phyloP scores from a whole-genome alignment of 148 eudicot species.

The Cornus florida region DNA sequence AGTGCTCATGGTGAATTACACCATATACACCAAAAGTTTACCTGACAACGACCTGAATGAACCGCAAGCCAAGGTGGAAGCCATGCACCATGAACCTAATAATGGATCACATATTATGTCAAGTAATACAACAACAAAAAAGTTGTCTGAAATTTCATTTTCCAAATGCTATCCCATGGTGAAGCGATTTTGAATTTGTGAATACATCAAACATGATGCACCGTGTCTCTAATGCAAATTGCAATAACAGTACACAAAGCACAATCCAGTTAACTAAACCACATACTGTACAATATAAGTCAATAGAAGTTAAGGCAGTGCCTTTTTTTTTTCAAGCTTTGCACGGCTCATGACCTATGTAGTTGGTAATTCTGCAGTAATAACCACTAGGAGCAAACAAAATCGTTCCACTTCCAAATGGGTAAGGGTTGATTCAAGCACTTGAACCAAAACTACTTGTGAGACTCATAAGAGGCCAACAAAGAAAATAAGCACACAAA shows the following conservation, averaged over 20 bases:
- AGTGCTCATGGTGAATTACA: constrained; percentile 3
- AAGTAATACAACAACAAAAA: too few species aligned
- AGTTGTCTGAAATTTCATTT: too few species aligned
- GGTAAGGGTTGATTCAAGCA: neutral
- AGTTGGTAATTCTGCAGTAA: neutral
- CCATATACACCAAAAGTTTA: constrained; percentile 22
- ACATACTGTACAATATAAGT: neutral
- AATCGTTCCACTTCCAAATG: neutral
- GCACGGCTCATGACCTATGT: neutral
- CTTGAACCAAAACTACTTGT: neutral
- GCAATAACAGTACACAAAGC: neutral
- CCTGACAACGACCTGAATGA: constrained; percentile 48
- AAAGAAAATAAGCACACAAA: too few species aligned
- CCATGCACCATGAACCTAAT: constrained; percentile 91
- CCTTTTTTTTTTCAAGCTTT: neutral
- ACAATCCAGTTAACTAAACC: neutral
- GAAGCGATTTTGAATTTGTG: neutral
- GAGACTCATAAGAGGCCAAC: too few species aligned
- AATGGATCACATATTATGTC: neutral
- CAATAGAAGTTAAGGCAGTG: neutral
- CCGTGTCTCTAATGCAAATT: neutral
- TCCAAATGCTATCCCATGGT: neutral
- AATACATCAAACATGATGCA: too few species aligned
- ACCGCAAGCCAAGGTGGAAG: constrained; percentile 89
- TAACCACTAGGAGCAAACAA: neutral